phyloP scores from a whole-genome alignment of 2,329 filamentous ascomycete species.

The Alternaria ventricosa region DNA sequence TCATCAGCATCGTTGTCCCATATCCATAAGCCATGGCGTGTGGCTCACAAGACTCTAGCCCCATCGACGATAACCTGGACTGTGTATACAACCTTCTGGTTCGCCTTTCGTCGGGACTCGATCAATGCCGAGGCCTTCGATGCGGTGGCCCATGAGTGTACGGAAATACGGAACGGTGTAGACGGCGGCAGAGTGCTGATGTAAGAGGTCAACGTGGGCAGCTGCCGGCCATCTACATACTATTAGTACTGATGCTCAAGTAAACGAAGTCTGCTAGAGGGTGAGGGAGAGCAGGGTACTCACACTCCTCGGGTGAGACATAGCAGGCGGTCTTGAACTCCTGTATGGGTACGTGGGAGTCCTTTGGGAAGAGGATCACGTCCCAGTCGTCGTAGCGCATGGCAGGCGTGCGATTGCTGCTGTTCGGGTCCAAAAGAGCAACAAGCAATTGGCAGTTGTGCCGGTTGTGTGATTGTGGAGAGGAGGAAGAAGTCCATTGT shows the following conservation, averaged over 20 bases:
- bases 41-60: constrained; percentile 38
- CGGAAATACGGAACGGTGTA: constrained; percentile 44
- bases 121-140: constrained; percentile 36
- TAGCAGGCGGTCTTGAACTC: constrained; percentile 84
- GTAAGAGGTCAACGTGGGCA: constrained; percentile 42
- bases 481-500: constrained; percentile 9
- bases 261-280: not conserved
- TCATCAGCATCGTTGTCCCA: constrained; percentile 31
- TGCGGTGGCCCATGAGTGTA: constrained; percentile 42
- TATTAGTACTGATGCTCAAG: not conserved
- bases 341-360: constrained; percentile 73
- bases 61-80: constrained; percentile 41
- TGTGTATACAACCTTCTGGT: constrained; percentile 36
- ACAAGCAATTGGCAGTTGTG: constrained; percentile 19
- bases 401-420: constrained; percentile 37
- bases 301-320: constrained; percentile 60
- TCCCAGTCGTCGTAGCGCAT: constrained; percentile 93
- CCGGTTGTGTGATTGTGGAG: constrained; percentile 2
- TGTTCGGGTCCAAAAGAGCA: constrained; percentile 24
- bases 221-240: constrained; percentile 31
- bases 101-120: constrained; percentile 30
- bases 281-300: constrained; percentile 7
- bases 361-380: constrained; percentile 75
- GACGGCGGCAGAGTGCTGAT: constrained; percentile 33
- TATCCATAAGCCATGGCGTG: not conserved